Percentiles rank a stretch among this genome's conserved stretches.
These are phyloP conservation scores for Wilcoxina mikolae DNA, from an alignment of 495 filamentous ascomycete species.

Conservation along the genomic window DNA sequence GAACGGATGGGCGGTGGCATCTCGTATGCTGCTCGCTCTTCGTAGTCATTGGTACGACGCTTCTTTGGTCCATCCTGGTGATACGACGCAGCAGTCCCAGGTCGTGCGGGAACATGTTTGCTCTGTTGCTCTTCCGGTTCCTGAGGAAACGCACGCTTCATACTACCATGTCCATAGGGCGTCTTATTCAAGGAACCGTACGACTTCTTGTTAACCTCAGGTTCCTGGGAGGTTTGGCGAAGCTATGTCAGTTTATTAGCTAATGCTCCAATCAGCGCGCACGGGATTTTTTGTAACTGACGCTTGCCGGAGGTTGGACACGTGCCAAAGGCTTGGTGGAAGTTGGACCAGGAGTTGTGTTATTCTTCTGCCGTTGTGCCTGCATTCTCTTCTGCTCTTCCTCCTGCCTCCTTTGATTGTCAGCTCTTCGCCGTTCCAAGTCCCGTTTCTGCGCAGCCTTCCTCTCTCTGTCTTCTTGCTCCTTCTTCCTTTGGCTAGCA, in stretches of 20 bases:
- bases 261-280: background rate
- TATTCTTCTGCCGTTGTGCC: background rate
- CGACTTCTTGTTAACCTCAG: slow-evolving; percentile 9
- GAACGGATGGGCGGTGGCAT: slow-evolving; percentile 75
- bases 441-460: slow-evolving; percentile 58
- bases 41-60: slow-evolving; percentile 43
- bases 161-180: slow-evolving; percentile 26
- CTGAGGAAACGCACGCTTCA: slow-evolving; percentile 43
- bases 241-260: slow-evolving; percentile 10
- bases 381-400: slow-evolving; percentile 9
- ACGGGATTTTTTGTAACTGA: slow-evolving; percentile 1
- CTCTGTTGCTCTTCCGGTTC: slow-evolving; percentile 35
- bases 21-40: slow-evolving; percentile 32
- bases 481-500: slow-evolving; percentile 24
- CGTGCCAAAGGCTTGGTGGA: slow-evolving; percentile 22
- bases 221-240: slow-evolving; percentile 25
- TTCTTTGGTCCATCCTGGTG: slow-evolving; percentile 42
- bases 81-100: slow-evolving; percentile 28
- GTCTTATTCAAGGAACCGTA: background rate
- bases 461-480: slow-evolving; percentile 35
- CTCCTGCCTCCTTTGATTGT: slow-evolving; percentile 37
- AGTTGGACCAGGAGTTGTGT: slow-evolving; percentile 5
- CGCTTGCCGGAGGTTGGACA: slow-evolving; percentile 20
- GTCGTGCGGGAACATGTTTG: slow-evolving; percentile 33
- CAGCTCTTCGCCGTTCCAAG: slow-evolving; percentile 46